Evolutionary conservation across 2,329 filamentous ascomycete genomes (phyloP), one percentile per base, ranked within the genome.

Genomic region (Aureobasidium mangrovei): DNA sequence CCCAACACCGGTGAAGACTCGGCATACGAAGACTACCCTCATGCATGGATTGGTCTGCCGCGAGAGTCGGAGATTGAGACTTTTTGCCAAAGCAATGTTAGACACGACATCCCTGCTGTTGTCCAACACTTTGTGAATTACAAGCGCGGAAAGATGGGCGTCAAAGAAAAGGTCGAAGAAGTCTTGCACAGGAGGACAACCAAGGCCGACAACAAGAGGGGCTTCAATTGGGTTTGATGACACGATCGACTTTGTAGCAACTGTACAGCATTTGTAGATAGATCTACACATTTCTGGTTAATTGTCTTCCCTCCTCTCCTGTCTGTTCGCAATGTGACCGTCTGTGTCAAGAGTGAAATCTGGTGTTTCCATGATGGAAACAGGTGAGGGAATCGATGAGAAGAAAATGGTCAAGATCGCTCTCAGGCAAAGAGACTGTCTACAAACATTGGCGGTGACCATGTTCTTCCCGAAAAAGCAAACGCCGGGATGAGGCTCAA

Each of bases 1-100:
- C 74, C 91, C 56, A 83, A 75, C 56, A 61, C 39, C 3, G 62
- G 58, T 5, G 66, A 76, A 52, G 53, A 62, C 8, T 60, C 57
- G 4, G 78, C 86, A 61, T 97, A 85, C 71, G 67, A 65, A 4
- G 73, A 84, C 56, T 96, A 96, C 69, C 91, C 91, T 1, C 81
- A 88, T 68, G 69, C 71, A 9, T 73, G 71, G 62, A 82, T 90
- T 31, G 85, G 84, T 4, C 74, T 96, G 57, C 93, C 91, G 4
- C 78, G 75, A 2, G 91, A 97, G 71, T 59, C 62, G 38, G 78
- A 86, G 44, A 79, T 84, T 51, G 62, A 76, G 63, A 58, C 65
- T 12, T 69, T 70, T 45, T 72, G 76, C 47, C 68, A 62, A 31
- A 47, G 26, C 24, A 65, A 60, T 56, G 63, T 32, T 12, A 59